These are phyloP conservation scores for Graphiopsis chlorocephala DNA, from an alignment of 2,329 filamentous ascomycete species.

Conservation along the genomic window DNA sequence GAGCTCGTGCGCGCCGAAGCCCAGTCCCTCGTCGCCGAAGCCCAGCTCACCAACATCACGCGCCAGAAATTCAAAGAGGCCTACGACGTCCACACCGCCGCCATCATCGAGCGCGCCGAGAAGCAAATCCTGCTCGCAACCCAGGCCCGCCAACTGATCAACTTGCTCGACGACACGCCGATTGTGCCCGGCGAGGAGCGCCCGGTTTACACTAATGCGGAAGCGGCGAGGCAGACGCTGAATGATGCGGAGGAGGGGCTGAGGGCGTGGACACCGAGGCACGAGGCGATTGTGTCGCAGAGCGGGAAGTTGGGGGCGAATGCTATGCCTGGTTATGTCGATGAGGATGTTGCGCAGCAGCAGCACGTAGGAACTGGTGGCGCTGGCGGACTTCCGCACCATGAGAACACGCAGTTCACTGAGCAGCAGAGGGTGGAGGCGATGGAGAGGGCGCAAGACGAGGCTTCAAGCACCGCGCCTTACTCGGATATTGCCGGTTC, in stretches of 20 bases:
- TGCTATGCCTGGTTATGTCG: slow-evolving; percentile 38
- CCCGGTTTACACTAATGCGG: slow-evolving; percentile 62
- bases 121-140: slow-evolving; percentile 94
- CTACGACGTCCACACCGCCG: slow-evolving; percentile 82
- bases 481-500: slow-evolving; percentile 18
- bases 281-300: slow-evolving; percentile 54
- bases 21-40: slow-evolving; percentile 92
- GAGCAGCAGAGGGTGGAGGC: slow-evolving; percentile 25
- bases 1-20: slow-evolving; percentile 95
- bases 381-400: slow-evolving; percentile 1
- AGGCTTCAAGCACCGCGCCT: slow-evolving; percentile 17
- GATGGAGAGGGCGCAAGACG: slow-evolving; percentile 24
- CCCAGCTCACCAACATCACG: slow-evolving; percentile 92
- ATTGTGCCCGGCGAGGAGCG: slow-evolving; percentile 81
- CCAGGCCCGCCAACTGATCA: slow-evolving; percentile 80
- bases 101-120: slow-evolving; percentile 91
- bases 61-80: slow-evolving; percentile 95
- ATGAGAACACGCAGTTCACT: slow-evolving; percentile 9
- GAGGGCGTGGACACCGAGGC: slow-evolving; percentile 63
- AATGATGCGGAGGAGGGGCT: slow-evolving; percentile 92
- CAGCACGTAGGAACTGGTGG: neutral
- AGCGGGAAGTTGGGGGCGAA: slow-evolving; percentile 50
- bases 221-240: slow-evolving; percentile 76
- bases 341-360: neutral
- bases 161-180: slow-evolving; percentile 83